Base-by-base conservation (phyloP, 1,139 yeast genomes). In the Ogataea hybrid region DNA sequence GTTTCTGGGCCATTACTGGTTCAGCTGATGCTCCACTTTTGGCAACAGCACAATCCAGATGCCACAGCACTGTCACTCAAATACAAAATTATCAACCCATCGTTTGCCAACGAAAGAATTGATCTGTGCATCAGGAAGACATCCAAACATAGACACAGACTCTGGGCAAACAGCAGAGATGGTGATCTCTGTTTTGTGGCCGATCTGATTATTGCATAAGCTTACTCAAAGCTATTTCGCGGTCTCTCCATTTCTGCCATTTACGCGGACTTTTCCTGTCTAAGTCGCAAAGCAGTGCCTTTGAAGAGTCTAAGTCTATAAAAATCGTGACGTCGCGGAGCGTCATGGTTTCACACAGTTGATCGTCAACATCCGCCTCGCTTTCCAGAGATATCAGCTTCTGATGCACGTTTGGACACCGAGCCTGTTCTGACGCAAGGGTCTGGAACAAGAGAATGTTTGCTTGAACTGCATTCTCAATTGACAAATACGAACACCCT, bases 1-100 rank as follows among this genome's bases (percentile, higher is more conserved):
- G 83, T 84, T 0, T 96, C 86, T 34, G 98, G 96, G 0, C 97
- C 97, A 0, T 67, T 89, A 38, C 68, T 84, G 49, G 75, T 85
- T 1, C 79, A 84, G 2, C 51, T 85, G 32, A 50, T 77, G 14
- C 58, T 85, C 32, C 73, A 75, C 44, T 81, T 78, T 75, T 69
- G 74, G 51, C 28, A 42, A 16, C 37, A 38, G 25, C 28, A 35
- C 6, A 42, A 49, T 9, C 31, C 39, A 23, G 41, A 42, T 7
- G n/a, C 22, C 4, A 22, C 17, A 4, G 32, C 45, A 8, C 31
- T 34, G 15, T 34, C 39, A 2, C 28, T 61, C 32, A 53, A 48
- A 21, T 63, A 63, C 42, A 61, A 57, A 33, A 57, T 61, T 7
- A 31, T 49, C 15, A 42, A 44, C 20, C 64, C 66, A 1, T 43